Conservation (phyloP, 495 filamentous ascomycete species). For the Penicillium paxilli region DNA sequence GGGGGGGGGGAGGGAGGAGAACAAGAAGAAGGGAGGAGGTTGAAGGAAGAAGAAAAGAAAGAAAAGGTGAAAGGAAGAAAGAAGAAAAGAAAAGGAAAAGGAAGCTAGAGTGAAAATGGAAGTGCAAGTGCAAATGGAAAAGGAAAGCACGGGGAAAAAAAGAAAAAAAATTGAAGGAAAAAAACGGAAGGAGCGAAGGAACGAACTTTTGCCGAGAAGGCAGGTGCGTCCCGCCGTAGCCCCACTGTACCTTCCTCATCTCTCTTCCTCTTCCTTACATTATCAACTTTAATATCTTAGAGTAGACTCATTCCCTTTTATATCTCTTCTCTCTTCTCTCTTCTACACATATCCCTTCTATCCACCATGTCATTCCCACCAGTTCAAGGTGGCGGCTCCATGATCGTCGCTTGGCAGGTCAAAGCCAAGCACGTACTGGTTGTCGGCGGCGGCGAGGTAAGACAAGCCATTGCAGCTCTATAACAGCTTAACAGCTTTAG, state of each 20-base stretch:
- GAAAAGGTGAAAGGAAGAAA: conserved; percentile 10
- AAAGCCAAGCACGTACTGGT: conserved; percentile 81
- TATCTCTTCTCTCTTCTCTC: not conserved
- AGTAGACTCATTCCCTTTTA: not conserved
- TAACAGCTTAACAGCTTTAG: not conserved
- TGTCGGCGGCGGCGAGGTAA: conserved; percentile 89
- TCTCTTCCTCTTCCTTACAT: not conserved
- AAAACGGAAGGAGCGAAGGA: not conserved
- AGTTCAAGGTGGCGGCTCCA: conserved; percentile 84
- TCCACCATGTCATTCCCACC: conserved; percentile 62
- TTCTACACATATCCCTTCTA: not conserved
- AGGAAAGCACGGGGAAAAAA: conserved; percentile 10
- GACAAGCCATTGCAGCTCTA: conserved; percentile 2
- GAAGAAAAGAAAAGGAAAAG: conserved; percentile 15
- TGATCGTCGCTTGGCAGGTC: conserved; percentile 94
- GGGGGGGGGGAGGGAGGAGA: conserved; percentile 15
- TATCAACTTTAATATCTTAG: not conserved
- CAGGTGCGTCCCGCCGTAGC: conserved; percentile 19
- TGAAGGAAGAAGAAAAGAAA: conserved; percentile 13
- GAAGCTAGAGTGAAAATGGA: conserved; percentile 13
- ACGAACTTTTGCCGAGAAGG: conserved; percentile 20
- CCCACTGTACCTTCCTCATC: conserved; percentile 10
- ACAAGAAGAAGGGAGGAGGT: conserved; percentile 10
- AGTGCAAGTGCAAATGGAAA: too few species aligned
- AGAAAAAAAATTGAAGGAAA: conserved; percentile 19